Percentiles rank a stretch among this genome's conserved stretches.
Evolutionary conservation across 306 rosid species (phyloP).

Genomic region (Notholithocarpus densiflorus): DNA sequence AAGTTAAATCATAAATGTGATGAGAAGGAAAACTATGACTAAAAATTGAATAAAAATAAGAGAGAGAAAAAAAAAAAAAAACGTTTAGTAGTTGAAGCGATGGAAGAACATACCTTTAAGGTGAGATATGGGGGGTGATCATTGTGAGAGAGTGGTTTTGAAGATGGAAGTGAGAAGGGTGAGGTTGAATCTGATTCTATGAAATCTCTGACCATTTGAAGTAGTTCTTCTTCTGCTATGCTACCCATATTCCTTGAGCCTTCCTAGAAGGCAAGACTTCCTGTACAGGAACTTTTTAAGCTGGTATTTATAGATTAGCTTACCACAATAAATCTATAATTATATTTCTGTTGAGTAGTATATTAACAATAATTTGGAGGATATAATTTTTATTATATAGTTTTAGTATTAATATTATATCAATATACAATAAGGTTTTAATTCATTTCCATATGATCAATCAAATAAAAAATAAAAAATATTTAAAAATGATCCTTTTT

Average conservation of each 20-base stretch:
- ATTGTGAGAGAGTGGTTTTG: slow-evolving; percentile 2
- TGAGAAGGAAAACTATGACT: no score
- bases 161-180: not conserved
- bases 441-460: no score
- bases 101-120: slow-evolving; percentile 14
- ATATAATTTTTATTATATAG: no score
- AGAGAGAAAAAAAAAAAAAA: not conserved
- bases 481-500: no score
- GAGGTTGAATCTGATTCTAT: slow-evolving; percentile 28
- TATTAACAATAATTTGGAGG: no score
- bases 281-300: not conserved
- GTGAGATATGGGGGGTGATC: slow-evolving; percentile 10
- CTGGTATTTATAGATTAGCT: no score
- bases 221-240: slow-evolving; percentile 39
- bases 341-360: no score
- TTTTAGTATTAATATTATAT: no score
- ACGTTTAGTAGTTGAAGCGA: not conserved
- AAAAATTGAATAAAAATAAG: not conserved
- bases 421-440: no score
- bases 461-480: no score
- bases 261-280: not conserved
- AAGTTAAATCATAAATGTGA: no score
- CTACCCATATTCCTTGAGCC: slow-evolving; percentile 23
- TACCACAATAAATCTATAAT: no score
- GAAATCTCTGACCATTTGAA: slow-evolving; percentile 37